These are phyloP conservation scores for Dimocarpus longan DNA, from an alignment of 345 rosid species.

Conservation along the genomic window DNA sequence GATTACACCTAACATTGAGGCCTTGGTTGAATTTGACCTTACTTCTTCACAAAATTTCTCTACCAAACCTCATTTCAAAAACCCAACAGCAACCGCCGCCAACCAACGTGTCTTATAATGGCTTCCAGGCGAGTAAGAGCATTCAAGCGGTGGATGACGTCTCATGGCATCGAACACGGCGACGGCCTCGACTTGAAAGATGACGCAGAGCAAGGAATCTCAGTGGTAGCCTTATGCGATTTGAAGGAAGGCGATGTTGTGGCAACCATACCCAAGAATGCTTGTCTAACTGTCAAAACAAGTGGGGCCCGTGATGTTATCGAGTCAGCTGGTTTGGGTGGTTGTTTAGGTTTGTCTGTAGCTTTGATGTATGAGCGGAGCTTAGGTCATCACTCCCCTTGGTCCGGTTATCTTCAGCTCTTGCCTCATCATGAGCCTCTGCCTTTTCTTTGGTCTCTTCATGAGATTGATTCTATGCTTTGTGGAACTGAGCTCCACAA, in stretches of 20 bases:
- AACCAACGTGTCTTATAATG: background rate
- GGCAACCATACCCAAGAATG: conserved; percentile 68
- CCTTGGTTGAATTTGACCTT: too few relatives aligned
- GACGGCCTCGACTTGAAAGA: conserved; percentile 55
- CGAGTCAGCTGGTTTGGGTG: conserved; percentile 60
- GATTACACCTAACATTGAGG: too few relatives aligned
- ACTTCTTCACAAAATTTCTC: too few relatives aligned
- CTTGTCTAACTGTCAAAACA: conserved; percentile 77
- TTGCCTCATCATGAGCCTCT: conserved; percentile 62
- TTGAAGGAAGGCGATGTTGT: conserved; percentile 75
- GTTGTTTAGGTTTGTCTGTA: conserved; percentile 64
- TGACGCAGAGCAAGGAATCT: conserved; percentile 43
- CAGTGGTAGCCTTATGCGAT: conserved; percentile 60
- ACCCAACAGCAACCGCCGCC: background rate
- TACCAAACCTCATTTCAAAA: too few relatives aligned
- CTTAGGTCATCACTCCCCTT: conserved; percentile 64
- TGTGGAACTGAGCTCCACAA: conserved; percentile 84
- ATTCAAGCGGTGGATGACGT: conserved; percentile 89
- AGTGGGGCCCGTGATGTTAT: conserved; percentile 60
- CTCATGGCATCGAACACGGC: conserved; percentile 58
- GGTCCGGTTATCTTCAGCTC: conserved; percentile 80
- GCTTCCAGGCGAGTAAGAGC: conserved; percentile 67
- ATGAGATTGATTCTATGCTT: conserved; percentile 65
- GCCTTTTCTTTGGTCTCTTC: conserved; percentile 69
- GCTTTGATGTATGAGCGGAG: conserved; percentile 87